Evolutionary conservation across 345 rosid species (phyloP).

Genomic region (Euclidium syriacum): DNA sequence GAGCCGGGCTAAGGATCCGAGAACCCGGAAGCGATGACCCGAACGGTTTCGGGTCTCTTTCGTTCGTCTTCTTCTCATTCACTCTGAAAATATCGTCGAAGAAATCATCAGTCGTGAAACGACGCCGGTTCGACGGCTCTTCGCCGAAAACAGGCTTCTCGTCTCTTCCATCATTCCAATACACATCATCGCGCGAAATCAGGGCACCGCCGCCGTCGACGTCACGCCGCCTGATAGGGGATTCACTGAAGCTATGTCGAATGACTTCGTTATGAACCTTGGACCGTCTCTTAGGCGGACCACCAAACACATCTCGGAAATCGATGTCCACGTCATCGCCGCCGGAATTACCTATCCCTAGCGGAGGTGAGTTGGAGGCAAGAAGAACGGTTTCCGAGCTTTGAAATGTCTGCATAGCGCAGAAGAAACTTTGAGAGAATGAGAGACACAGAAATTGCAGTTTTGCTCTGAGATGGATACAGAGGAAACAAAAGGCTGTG

Average conservation of each 20-base stretch:
- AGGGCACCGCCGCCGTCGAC: conserved; percentile 20
- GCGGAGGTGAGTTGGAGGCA: conserved; percentile 27
- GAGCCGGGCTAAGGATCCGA: conserved; percentile 52
- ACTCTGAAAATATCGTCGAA: conserved; percentile 69
- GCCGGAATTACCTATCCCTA: conserved; percentile 19
- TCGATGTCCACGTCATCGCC: conserved; percentile 48
- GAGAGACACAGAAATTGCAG: neutral
- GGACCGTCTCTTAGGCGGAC: conserved; percentile 60
- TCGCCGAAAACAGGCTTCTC: conserved; percentile 86
- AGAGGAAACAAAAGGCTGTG: conserved; percentile 3
- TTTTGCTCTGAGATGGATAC: neutral
- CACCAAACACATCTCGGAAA: conserved; percentile 82
- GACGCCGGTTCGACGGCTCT: conserved; percentile 39
- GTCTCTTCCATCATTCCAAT: conserved; percentile 35
- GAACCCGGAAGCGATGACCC: conserved; percentile 47
- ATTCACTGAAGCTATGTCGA: conserved; percentile 42
- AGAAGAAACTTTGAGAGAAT: conserved; percentile 19
- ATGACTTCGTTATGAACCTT: conserved; percentile 37
- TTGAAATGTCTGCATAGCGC: conserved; percentile 31
- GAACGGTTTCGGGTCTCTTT: conserved; percentile 37
- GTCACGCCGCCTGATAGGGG: conserved; percentile 21
- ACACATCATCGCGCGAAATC: conserved; percentile 19
- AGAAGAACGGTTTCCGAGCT: conserved; percentile 37
- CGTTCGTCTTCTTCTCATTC: conserved; percentile 41
- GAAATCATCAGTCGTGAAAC: conserved; percentile 45